Base-by-base conservation (phyloP, 495 filamentous ascomycete genomes). In the Cairneyella variabilis region DNA sequence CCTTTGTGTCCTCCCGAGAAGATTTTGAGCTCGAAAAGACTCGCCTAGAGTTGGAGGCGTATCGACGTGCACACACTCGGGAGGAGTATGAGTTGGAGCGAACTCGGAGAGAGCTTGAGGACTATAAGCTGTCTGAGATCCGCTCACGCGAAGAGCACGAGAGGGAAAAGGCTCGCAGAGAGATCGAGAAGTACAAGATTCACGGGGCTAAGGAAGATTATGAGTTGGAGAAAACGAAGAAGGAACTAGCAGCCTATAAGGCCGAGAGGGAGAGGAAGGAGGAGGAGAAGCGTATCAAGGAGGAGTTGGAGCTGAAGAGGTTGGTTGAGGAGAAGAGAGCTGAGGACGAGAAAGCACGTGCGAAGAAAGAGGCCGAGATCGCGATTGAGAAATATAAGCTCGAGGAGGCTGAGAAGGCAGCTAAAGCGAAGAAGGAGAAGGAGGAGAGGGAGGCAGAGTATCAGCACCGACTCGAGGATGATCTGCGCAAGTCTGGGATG, bases 341-440 rank as follows among this genome's bases (percentile, higher is more conserved):
- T 0, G 70, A 82, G 50, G 71, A 81, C 11, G 77, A 89, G 66
- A 77, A 72, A 60, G 73, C 82, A 48, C 68, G 76, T 40, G 3
- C 42, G 10, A 74, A 77, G 44, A 82, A 86, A 64, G 69, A 76
- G 22, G 62, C 61, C 4, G 66, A 71, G 34, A 63, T 67, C 26
- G 67, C 61, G 42, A 71, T 73, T 51, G 76, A 82, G 56, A 69
- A 74, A 60, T 71, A 75, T 30, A 81, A 84, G 66, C 68, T 73
- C 38, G 71, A 79, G 46, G 72, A 83, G 54, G 66, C 74, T 14
- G 75, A 83, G 55, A 64, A 71, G 45, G 49, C 69, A 6, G 71
- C 76, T 38, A 66, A 75, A 40, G 69, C 80, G 54, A 62, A 69
- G 43, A 63, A 69, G 26, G 74, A 83, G 42, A 75, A 76, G 55